phyloP scores from a whole-genome alignment of 148 eudicot genomes.

The Persicaria maculosa region DNA sequence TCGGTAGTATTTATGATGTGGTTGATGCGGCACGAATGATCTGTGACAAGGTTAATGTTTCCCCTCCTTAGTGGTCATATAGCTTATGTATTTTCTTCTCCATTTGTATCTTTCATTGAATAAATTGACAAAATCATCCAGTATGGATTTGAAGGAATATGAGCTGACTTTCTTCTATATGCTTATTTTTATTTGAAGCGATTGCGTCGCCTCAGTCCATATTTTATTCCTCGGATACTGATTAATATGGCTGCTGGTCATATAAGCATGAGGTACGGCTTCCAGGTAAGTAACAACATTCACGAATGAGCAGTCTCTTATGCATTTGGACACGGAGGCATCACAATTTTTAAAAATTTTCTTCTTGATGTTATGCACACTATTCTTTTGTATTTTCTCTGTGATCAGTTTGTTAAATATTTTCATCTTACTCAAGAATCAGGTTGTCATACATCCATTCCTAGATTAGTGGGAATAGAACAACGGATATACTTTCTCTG shows the following conservation, averaged over 20 bases:
- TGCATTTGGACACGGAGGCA: not conserved
- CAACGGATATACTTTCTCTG: not conserved
- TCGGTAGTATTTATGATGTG: slow-evolving; percentile 82
- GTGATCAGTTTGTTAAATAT: not conserved
- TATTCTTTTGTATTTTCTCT: too few species aligned
- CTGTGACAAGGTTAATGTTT: slow-evolving; percentile 77
- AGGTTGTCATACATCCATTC: not conserved
- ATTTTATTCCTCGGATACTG: slow-evolving; percentile 85
- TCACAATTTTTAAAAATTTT: too few species aligned
- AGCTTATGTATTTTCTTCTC: not conserved
- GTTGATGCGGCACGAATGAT: slow-evolving; percentile 83
- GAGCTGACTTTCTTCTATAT: not conserved
- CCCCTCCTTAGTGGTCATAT: not conserved
- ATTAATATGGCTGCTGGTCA: slow-evolving; percentile 99
- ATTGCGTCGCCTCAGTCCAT: slow-evolving; percentile 87
- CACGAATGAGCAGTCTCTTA: not conserved
- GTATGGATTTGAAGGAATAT: not conserved
- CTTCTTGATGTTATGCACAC: too few species aligned
- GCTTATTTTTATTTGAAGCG: slow-evolving; percentile 36
- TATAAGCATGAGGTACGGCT: slow-evolving; percentile 95
- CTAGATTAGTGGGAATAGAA: not conserved
- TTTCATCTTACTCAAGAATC: not conserved
- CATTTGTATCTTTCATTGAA: not conserved
- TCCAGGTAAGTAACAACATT: slow-evolving; percentile 54
- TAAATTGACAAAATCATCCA: not conserved